These are phyloP conservation scores for Dissoconium aciculare DNA, from an alignment of 2,329 filamentous ascomycete species.

Conservation along the genomic window DNA sequence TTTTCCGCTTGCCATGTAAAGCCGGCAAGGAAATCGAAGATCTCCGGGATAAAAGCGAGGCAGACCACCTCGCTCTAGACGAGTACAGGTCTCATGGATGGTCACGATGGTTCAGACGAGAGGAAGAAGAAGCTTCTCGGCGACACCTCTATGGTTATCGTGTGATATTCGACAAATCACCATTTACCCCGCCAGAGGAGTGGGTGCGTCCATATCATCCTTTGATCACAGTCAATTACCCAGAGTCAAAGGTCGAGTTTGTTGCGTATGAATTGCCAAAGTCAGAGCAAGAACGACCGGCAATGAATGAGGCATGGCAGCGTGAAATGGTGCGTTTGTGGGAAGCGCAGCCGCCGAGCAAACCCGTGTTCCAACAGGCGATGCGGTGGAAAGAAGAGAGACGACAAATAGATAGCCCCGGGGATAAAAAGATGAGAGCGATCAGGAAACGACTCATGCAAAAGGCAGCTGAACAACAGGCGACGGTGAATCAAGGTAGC, in stretches of 20 bases:
- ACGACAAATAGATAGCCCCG: background rate
- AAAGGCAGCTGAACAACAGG: no score
- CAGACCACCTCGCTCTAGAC: background rate
- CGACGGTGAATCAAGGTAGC: no score
- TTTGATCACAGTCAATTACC: background rate
- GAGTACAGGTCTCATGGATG: background rate
- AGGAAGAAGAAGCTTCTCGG: background rate
- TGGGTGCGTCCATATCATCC: background rate
- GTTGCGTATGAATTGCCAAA: constrained; percentile 1
- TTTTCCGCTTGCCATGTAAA: background rate
- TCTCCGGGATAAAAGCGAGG: background rate
- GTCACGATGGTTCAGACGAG: background rate
- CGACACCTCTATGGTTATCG: background rate
- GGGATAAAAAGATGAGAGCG: background rate
- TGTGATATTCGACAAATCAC: background rate
- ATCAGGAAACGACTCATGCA: background rate
- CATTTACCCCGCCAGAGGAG: background rate
- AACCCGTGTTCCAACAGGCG: background rate
- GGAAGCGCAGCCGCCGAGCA: background rate
- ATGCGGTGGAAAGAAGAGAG: background rate
- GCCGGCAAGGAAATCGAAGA: constrained; percentile 1
- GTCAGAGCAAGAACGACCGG: background rate
- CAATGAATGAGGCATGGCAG: constrained; percentile 1
- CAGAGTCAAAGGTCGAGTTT: constrained; percentile 1
- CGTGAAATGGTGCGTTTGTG: background rate